Evolutionary conservation across 306 rosid species (phyloP), one percentile per base, ranked within the genome.

Genomic region (Hippophae gyantsensis): DNA sequence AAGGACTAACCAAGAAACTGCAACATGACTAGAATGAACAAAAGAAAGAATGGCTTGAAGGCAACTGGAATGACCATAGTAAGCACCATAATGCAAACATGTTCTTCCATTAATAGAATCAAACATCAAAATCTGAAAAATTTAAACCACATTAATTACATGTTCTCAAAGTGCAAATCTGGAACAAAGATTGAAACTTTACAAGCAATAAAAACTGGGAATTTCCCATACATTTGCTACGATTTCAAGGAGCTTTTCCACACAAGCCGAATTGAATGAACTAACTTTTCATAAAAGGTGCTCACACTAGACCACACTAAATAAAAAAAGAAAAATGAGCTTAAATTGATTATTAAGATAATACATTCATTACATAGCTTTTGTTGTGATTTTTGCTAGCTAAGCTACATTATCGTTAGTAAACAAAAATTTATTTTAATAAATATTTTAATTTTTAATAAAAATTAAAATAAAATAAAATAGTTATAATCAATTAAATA

Each of bases 81-180:
- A 86, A 48, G 95, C 88, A 6, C 95, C 94, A 64, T 86, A 88
- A 66, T 92, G 99, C 88, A 92, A 74, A 56, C 97, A 92, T 61
- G 99, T 92, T 72, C 99, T 77, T 69, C 95, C 86, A 43, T 82
- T 56, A 60, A 80, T 76, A 14, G 93, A 79, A 82, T 93, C 99
- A 79, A 93, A 93, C 95, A 78, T 80, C 58, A 93, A 86, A 10
- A 93, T 85, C 99, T 92, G 80, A 63, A 2, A 69, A 47, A 56
- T 57, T 32, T 32, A 32, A 32, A 32, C 38, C 38, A 2, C 38
- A 47, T 68, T 58, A 64, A 59, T 58, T 58, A 67, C 54, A 53
- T 8, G 41, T 46, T 57, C 38, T 32, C 38, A 32, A 32, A 32
- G 38, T 32, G 11, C 42, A 43, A 5, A 61, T 3, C 25, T 42